Evolutionary conservation across 352 stramenopile genomes (phyloP).

Genomic region (Thalassiosira livingstoniorum): DNA sequence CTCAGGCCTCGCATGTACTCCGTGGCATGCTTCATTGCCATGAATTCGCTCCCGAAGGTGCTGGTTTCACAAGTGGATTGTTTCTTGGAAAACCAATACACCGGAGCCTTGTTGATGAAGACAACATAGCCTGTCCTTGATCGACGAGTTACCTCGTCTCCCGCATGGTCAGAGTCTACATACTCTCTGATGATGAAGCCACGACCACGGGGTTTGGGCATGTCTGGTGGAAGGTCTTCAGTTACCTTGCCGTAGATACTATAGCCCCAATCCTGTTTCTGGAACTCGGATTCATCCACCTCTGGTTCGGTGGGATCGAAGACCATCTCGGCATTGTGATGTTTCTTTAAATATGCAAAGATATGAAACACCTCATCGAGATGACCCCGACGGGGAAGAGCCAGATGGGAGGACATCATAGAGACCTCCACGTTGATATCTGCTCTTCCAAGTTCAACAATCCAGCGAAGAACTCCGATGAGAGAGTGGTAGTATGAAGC

Average conservation of each 20-base stretch:
- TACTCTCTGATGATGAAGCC: neutral
- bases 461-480: constrained; percentile 59
- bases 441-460: constrained; percentile 36
- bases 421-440: constrained; percentile 50
- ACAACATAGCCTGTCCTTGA: neutral
- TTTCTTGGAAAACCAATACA: neutral
- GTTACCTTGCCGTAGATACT: neutral
- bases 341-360: constrained; percentile 31
- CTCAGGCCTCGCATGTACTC: neutral
- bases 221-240: neutral
- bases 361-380: constrained; percentile 20
- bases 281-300: neutral
- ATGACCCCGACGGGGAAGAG: constrained; percentile 35
- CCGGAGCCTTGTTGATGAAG: neutral
- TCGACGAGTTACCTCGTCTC: neutral
- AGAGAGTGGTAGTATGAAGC: constrained; percentile 49
- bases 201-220: neutral
- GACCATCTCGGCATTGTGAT: constrained; percentile 7
- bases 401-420: constrained; percentile 49
- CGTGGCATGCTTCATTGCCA: neutral
- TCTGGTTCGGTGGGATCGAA: neutral
- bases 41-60: neutral
- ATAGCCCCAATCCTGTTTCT: neutral
- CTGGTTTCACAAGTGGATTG: neutral
- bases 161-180: neutral